Percentiles rank a stretch among this genome's conserved stretches.
These are phyloP conservation scores for Cladosporium velox DNA, from an alignment of 2,329 filamentous ascomycete genomes.

Conservation along the genomic window DNA sequence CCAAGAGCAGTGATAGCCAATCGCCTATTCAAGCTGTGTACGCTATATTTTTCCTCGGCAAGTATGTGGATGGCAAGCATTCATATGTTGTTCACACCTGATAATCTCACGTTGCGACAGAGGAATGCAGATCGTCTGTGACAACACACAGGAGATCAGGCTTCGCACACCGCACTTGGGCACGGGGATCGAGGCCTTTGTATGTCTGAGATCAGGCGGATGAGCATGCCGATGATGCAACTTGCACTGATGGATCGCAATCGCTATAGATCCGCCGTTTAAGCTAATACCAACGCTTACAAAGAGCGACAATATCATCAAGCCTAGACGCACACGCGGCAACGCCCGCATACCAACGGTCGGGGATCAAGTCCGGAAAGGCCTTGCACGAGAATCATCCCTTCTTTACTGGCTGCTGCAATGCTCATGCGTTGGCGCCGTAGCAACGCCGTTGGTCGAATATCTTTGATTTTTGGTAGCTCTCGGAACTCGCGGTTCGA, in stretches of 20 bases:
- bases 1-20: background rate
- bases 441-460: slow-evolving; percentile 11
- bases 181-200: background rate
- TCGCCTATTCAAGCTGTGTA: background rate
- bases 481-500: slow-evolving; percentile 9
- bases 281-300: background rate
- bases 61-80: background rate
- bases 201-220: background rate
- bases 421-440: slow-evolving; percentile 10
- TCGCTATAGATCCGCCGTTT: slow-evolving; percentile 1
- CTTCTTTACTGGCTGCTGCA: slow-evolving; percentile 1
- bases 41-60: background rate
- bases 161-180: background rate
- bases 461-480: slow-evolving; percentile 5
- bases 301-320: background rate
- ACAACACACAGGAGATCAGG: background rate
- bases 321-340: slow-evolving; percentile 11
- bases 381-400: background rate
- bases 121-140: background rate
- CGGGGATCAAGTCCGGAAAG: background rate
- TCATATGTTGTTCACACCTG: background rate
- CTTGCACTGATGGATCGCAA: background rate
- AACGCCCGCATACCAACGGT: slow-evolving; percentile 15
- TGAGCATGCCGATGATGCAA: background rate
- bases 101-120: background rate